Evolutionary conservation across 2,329 filamentous ascomycete species (phyloP).

Genomic region (Pseudocercospora pini-densiflorae): DNA sequence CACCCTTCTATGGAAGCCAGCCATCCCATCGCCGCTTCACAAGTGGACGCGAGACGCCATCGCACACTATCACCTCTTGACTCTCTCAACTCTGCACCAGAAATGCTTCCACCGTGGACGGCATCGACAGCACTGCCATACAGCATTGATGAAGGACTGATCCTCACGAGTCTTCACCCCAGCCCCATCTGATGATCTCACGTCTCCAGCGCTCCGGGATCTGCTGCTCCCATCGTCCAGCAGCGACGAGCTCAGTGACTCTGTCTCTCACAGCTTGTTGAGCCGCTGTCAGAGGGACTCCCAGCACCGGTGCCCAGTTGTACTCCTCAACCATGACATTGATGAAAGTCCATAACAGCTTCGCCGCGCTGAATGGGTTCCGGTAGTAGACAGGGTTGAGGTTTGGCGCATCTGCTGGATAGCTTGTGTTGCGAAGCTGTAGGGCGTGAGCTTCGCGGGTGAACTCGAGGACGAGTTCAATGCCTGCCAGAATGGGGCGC

Average conservation of each 20-base stretch:
- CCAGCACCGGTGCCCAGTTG: not conserved
- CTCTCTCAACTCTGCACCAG: not conserved
- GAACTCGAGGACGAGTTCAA: too few species aligned
- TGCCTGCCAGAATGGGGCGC: too few species aligned
- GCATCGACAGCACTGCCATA: not conserved
- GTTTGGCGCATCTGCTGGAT: too few species aligned
- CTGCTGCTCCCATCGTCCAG: not conserved
- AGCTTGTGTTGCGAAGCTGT: too few species aligned
- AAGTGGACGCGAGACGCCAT: not conserved
- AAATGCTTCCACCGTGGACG: too few species aligned
- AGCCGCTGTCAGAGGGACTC: not conserved
- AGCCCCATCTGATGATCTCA: not conserved
- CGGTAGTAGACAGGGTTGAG: not conserved
- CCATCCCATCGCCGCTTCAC: not conserved
- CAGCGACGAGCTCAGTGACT: not conserved
- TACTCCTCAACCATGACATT: not conserved
- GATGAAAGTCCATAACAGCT: not conserved
- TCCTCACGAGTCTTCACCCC: too few species aligned
- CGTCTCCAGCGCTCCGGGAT: not conserved
- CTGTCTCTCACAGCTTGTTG: not conserved
- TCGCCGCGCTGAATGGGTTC: not conserved
- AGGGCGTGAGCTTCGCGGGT: too few species aligned
- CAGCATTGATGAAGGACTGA: too few species aligned
- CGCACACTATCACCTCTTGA: not conserved
- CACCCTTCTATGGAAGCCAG: not conserved